These are phyloP conservation scores for Boletus reticuloceps DNA, from an alignment of 768 basidiomycete genomes.

Conservation along the genomic window DNA sequence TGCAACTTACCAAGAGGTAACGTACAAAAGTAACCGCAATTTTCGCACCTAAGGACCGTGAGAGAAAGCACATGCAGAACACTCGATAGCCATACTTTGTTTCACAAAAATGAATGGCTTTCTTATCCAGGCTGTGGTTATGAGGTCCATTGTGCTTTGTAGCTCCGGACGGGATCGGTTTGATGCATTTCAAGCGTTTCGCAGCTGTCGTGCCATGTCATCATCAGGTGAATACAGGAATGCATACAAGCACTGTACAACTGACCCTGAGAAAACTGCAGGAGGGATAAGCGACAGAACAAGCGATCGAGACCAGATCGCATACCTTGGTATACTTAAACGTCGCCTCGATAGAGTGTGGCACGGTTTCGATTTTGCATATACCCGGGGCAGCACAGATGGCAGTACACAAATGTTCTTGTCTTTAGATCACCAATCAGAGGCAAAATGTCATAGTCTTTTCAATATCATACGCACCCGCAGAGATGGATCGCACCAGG, in stretches of 20 bases:
- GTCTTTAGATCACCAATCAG: conserved; percentile 31
- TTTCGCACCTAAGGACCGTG: conserved; percentile 39
- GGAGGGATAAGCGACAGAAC: not conserved
- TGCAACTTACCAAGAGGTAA: conserved; percentile 47
- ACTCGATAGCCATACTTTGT: conserved; percentile 31
- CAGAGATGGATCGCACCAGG: conserved; percentile 47
- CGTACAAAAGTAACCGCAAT: conserved; percentile 59
- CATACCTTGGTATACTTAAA: conserved; percentile 65
- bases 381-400: conserved; percentile 48
- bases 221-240: not conserved
- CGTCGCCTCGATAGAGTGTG: conserved; percentile 58
- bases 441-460: too few relatives aligned
- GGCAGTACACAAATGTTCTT: conserved; percentile 48
- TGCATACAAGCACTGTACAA: not conserved
- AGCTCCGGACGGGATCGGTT: conserved; percentile 43
- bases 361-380: conserved; percentile 57
- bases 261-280: conserved; percentile 56
- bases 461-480: conserved; percentile 39
- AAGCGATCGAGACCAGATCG: not conserved
- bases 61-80: not conserved
- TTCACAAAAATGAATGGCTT: conserved; percentile 56
- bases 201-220: conserved; percentile 21
- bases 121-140: conserved; percentile 44
- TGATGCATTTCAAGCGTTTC: conserved; percentile 49
- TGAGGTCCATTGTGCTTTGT: conserved; percentile 47